Base-by-base conservation (phyloP, 495 filamentous ascomycete genomes). In the Podospora conica region DNA sequence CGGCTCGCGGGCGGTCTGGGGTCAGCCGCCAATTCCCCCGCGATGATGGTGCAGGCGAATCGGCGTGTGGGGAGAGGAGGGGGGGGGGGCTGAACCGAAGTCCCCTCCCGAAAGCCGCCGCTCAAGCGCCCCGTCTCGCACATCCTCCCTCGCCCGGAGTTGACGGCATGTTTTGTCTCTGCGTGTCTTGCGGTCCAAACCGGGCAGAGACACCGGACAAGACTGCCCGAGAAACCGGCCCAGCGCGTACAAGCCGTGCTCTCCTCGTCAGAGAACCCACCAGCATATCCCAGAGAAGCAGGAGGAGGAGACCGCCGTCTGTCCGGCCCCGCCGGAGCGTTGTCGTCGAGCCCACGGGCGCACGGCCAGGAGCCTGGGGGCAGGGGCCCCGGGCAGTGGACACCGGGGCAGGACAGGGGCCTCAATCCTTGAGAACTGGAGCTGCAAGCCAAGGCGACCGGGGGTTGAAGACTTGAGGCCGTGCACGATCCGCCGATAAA, bases 1-100 rank as follows among this genome's bases (percentile, higher is more conserved):
- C 65, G 33, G 65, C 65, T 58, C n/a, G 58, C 67, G 61, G 65
- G 62, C 62, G 67, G 62, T 65, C 58, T 65, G 58, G 65, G 40
- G 65, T 70, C 61, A 70, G 65, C 65, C 53, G 65, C 23, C 58
- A 58, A 53, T 65, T 28, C 54, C 59, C 33, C 58, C 66, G 55
- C 53, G 25, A 62, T 48, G 53, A 28, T 23, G 28, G 60, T 31
- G 66, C 55, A 33, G 21, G 58, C 66, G 61, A 58, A 65, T 65
- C 56, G 40, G 57, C 23, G 22, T 29, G 29, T 8, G 1, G 24
- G 31, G 12, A 29, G 57, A 40, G 53, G 40, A 21, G 53, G 25
- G 28, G 28, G 20, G 55, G 11, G 58, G 24, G 64, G 61, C 25
- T 61, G 58, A 31, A 61, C 48, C 24, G 55, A 48, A 55, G 61